Percentiles rank a stretch among this genome's conserved stretches.
Evolutionary conservation across 257 asterid genomes (phyloP).

Genomic region (Solanum tacnaense): DNA sequence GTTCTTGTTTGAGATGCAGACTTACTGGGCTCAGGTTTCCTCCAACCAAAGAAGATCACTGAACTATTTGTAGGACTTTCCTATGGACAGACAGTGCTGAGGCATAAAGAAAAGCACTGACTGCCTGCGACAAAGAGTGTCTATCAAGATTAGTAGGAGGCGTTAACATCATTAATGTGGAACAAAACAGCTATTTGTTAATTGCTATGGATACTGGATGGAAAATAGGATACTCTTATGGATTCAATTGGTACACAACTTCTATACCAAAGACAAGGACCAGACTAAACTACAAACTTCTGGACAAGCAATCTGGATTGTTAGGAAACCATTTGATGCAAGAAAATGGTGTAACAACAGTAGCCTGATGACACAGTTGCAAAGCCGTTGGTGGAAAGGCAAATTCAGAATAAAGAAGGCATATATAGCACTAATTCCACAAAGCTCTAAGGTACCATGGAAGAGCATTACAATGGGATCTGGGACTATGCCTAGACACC

Average conservation of each 20-base stretch:
- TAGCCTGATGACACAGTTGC: background rate
- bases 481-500: background rate
- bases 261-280: background rate
- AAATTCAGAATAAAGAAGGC: background rate
- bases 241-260: background rate
- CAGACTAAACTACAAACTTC: background rate
- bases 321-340: background rate
- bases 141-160: background rate
- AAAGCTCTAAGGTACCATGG: background rate
- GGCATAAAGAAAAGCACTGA: background rate
- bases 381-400: background rate
- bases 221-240: background rate
- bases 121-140: background rate
- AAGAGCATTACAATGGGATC: background rate
- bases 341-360: background rate
- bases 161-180: background rate
- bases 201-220: background rate
- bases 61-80: background rate
- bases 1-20: background rate
- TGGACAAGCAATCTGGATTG: background rate
- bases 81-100: background rate
- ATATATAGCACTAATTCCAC: background rate
- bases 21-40: background rate
- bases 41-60: background rate
- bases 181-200: background rate